phyloP scores from a whole-genome alignment of 108 stramenopile genomes.

The Cyclotella sp. region DNA sequence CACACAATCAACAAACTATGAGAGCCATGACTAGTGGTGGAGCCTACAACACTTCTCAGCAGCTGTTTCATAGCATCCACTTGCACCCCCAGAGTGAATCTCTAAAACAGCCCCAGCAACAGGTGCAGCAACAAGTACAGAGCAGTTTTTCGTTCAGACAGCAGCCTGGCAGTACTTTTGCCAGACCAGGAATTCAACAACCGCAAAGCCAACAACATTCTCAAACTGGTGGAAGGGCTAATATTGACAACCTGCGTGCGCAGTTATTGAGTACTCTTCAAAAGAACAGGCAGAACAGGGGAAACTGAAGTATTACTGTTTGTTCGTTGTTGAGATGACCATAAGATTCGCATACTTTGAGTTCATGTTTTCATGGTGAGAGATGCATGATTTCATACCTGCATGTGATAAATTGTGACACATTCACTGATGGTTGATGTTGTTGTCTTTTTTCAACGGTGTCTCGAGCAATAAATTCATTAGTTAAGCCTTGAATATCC shows the following conservation, averaged over 20 bases:
- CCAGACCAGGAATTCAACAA: slow-evolving; percentile 44
- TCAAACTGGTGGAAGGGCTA: slow-evolving; percentile 44
- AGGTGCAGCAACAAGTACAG: slow-evolving; percentile 38
- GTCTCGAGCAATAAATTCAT: neutral
- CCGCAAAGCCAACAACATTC: slow-evolving; percentile 43
- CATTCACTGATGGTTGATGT: neutral
- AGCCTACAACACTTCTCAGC: slow-evolving; percentile 25
- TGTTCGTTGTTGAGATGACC: neutral
- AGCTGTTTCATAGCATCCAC: neutral
- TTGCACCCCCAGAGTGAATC: neutral
- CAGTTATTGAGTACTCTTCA: slow-evolving; percentile 85
- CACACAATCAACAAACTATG: slow-evolving; percentile 43
- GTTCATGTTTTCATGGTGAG: slow-evolving; percentile 6
- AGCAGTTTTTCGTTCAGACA: slow-evolving; percentile 38
- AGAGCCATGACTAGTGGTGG: slow-evolving; percentile 19
- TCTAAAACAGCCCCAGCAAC: slow-evolving; percentile 39
- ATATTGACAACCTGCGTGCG: slow-evolving; percentile 69
- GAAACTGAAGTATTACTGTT: neutral
- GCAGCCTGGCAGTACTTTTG: slow-evolving; percentile 42
- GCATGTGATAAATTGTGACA: neutral
- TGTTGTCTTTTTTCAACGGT: neutral
- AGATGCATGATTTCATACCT: neutral
- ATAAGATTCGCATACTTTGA: neutral
- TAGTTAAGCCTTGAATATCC: neutral
- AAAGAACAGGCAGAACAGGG: slow-evolving; percentile 53